phyloP scores from a whole-genome alignment of 441 rosid genomes.

The Breynia disticha region DNA sequence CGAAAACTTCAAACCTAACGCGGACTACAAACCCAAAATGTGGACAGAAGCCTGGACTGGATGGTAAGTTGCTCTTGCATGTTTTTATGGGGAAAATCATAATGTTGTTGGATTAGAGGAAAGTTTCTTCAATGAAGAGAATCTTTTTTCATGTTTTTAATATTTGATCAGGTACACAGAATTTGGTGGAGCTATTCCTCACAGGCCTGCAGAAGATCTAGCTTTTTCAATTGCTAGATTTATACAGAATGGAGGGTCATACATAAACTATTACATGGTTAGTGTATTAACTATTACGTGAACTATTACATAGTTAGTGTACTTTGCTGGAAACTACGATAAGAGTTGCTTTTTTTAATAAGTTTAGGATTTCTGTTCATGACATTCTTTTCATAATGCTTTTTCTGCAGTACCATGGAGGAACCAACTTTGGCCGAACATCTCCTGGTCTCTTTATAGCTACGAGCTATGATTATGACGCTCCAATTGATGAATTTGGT shows the following conservation, averaged over 20 bases:
- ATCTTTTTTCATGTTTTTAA: not conserved
- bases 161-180: slow-evolving; percentile 56
- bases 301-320: no score
- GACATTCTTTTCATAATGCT: not conserved
- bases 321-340: no score
- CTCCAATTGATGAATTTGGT: slow-evolving; percentile 95
- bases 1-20: slow-evolving; percentile 81
- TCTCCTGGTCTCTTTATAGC: slow-evolving; percentile 96
- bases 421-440: slow-evolving; percentile 94
- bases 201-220: slow-evolving; percentile 85
- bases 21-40: slow-evolving; percentile 81
- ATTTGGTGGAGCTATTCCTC: slow-evolving; percentile 86
- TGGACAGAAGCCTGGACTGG: slow-evolving; percentile 99
- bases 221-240: slow-evolving; percentile 90
- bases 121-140: not conserved
- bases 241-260: slow-evolving; percentile 90
- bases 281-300: slow-evolving; percentile 12
- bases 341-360: slow-evolving; percentile 11
- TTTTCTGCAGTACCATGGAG: slow-evolving; percentile 76
- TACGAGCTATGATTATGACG: slow-evolving; percentile 91
- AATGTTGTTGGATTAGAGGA: not conserved
- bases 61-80: slow-evolving; percentile 58
- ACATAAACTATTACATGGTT: slow-evolving; percentile 90
- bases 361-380: not conserved
- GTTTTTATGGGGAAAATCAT: not conserved